Evolutionary conservation across 2,329 filamentous ascomycete species (phyloP), one percentile per base, ranked within the genome.

Genomic region (Epichloe uncinata): DNA sequence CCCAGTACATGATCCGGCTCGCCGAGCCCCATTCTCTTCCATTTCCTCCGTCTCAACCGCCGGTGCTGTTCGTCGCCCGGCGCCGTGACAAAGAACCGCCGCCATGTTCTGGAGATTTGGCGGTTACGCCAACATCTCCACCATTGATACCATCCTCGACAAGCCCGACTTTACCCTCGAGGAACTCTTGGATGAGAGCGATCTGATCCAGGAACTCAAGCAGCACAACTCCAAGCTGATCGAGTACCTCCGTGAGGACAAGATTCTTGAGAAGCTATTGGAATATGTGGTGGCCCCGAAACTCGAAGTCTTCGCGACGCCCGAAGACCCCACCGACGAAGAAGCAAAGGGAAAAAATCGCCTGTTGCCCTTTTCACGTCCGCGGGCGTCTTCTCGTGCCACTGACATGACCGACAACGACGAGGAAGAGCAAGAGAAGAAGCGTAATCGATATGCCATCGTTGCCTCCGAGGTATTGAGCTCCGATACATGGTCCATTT

Each of bases 101-200:
- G 91, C 69, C 74, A 98, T 98, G 93, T 98, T 98, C 72, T 98
- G 93, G 93, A 85, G 91, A 72, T 98, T 97, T 78, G 91, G 93
- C 78, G 89, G 89, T 65, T 97, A 97, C 78, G 87, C 90, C 76
- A 95, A 88, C 77, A 85, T 95, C 71, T 96, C 91, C 62, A 85
- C 90, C 64, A 88, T 98, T 69, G 93, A 97, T 70, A 89, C 84
- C 59, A 87, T 98, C 63, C 88, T 98, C 66, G 93, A 98, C 66
- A 95, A 95, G 70, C 82, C 94, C 60, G 87, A 95, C 70, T 90
- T 96, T 65, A 89, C 87, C 48, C 84, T 97, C 57, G 93, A 98
- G 70, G 91, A 97, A 66, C 77, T 98, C 53, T 81, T 98, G 55
- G 90, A 97, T 67, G 93, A 98, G 75, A 85, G 86, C 63, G 93